Conservation (phyloP, 2,329 filamentous ascomycete genomes). For the Alternaria longipes region DNA sequence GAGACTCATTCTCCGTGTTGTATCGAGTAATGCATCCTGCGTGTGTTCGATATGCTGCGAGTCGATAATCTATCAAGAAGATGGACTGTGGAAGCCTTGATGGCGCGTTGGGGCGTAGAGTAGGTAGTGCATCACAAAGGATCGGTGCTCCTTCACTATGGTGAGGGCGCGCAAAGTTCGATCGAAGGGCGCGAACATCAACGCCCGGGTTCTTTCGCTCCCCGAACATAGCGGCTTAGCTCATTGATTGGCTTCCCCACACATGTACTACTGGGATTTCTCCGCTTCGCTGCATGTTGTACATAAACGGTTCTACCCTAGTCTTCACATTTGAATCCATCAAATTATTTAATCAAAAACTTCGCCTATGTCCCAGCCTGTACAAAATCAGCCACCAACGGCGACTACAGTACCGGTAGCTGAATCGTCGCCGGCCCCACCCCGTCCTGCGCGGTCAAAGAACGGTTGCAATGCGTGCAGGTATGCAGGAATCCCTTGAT, state of each 20-base stretch:
- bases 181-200: background rate
- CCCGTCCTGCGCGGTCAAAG: constrained; percentile 42
- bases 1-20: background rate
- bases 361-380: constrained; percentile 32
- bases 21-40: background rate
- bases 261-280: background rate
- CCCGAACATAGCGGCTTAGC: background rate
- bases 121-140: background rate
- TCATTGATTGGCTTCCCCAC: constrained; percentile 23
- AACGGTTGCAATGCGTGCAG: constrained; percentile 46
- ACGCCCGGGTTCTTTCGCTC: constrained; percentile 1
- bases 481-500: constrained; percentile 15
- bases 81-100: background rate
- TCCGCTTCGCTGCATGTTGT: background rate
- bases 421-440: constrained; percentile 20
- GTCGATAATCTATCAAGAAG: background rate
- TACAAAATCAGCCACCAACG: constrained; percentile 23
- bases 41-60: background rate
- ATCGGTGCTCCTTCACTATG: background rate
- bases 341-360: background rate
- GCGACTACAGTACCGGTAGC: constrained; percentile 22
- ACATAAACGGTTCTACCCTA: constrained; percentile 3
- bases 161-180: background rate
- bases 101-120: background rate
- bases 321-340: background rate